These are phyloP conservation scores for Chaetomium fimeti DNA, from an alignment of 495 filamentous ascomycete genomes.

Conservation along the genomic window DNA sequence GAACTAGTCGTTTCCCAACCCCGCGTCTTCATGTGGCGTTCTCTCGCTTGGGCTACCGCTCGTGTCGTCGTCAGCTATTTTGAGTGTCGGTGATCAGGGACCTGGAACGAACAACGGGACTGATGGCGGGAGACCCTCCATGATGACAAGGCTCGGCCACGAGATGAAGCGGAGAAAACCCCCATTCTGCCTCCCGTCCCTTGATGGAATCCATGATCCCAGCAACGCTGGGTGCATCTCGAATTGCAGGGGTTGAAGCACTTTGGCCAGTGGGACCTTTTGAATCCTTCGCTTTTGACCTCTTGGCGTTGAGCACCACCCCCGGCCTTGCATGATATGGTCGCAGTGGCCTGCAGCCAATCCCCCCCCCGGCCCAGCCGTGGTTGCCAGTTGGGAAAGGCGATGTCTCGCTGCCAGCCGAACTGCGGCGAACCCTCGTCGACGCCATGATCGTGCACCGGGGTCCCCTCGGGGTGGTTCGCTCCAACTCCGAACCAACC, in stretches of 20 bases:
- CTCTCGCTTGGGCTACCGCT: background rate
- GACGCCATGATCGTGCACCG: background rate
- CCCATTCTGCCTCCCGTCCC: background rate
- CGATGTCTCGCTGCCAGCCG: background rate
- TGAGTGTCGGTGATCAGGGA: background rate
- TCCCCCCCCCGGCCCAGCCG: slow-evolving; percentile 1
- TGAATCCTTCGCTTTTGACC: background rate
- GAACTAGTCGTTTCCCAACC: background rate
- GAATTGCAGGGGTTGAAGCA: background rate
- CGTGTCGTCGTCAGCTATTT: background rate
- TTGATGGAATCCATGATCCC: background rate
- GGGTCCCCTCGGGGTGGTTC: background rate
- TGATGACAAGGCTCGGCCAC: background rate
- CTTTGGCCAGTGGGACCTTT: background rate
- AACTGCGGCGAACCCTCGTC: background rate
- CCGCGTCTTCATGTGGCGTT: background rate
- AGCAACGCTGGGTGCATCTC: background rate
- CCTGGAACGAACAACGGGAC: background rate
- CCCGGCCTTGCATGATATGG: slow-evolving; percentile 9
- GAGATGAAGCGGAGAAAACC: background rate
- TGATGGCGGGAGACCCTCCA: too few relatives aligned
- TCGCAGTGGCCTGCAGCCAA: slow-evolving; percentile 9
- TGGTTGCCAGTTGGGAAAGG: background rate
- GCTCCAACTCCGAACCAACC: background rate
- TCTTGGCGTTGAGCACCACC: background rate